phyloP scores from a whole-genome alignment of 2,329 filamentous ascomycete species.

The Aspergillus intermedius region DNA sequence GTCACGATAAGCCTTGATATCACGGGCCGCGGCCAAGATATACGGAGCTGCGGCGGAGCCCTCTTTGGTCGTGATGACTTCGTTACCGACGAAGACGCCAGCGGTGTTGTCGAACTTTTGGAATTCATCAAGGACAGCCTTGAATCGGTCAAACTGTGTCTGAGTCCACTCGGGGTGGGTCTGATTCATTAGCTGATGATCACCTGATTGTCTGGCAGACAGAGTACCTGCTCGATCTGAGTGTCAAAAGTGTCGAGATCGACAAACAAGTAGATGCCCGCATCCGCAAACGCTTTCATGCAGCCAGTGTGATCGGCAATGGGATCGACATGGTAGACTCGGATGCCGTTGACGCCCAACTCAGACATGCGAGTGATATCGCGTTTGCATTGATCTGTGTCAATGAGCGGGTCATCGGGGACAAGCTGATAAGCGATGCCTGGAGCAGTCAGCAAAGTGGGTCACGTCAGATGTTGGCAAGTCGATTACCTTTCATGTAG shows the following conservation, averaged over 20 bases:
- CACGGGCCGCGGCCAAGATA: slow-evolving; percentile 72
- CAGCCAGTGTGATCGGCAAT: slow-evolving; percentile 65
- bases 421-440: slow-evolving; percentile 66
- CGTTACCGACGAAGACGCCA: slow-evolving; percentile 83
- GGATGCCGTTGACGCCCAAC: slow-evolving; percentile 74
- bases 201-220: too few relatives aligned
- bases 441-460: slow-evolving; percentile 25
- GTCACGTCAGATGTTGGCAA: neutral
- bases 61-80: slow-evolving; percentile 55
- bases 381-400: slow-evolving; percentile 67
- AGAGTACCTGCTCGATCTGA: slow-evolving; percentile 36
- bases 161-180: slow-evolving; percentile 63
- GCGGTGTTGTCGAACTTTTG: slow-evolving; percentile 71
- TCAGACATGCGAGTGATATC: slow-evolving; percentile 73
- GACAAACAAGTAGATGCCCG: slow-evolving; percentile 75
- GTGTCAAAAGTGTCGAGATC: slow-evolving; percentile 59
- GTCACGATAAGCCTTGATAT: slow-evolving; percentile 76
- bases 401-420: slow-evolving; percentile 67
- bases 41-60: slow-evolving; percentile 66
- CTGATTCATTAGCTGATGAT: slow-evolving; percentile 27
- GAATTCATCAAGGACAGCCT: slow-evolving; percentile 69
- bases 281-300: slow-evolving; percentile 72
- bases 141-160: slow-evolving; percentile 62
- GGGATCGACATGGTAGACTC: slow-evolving; percentile 81
- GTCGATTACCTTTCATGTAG: slow-evolving; percentile 67